Base-by-base conservation (phyloP, 1,284 basidiomycete species). In the Marasmius oreades region DNA sequence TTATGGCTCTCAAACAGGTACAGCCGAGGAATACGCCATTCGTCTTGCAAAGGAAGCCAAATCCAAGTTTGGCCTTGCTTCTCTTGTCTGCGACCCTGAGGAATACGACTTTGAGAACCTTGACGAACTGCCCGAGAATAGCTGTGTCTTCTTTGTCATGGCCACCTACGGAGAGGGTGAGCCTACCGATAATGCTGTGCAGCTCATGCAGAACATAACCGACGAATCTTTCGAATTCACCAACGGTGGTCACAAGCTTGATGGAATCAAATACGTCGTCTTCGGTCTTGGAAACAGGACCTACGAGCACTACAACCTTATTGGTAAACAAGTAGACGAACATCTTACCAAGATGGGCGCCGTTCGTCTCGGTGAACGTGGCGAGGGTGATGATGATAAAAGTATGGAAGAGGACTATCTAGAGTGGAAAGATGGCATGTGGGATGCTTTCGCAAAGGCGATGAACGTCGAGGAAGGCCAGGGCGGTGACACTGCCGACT, bases 351-450 rank as follows among this genome's bases (percentile, higher is more conserved):
- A 86, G 64, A 88, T 96, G 76, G 95, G 95, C 33, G 97, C 86
- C 28, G 74, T 81, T 58, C 86, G 94, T 59, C 92, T 99, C 53
- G 95, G 95, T 52, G 88, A 91, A 70, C 82, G 89, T 43, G 97
- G 96, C 18, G 95, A 98, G 74, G 96, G 96, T 63, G 96, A 99
- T 68, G 96, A 99, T 70, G 96, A 99, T 74, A 97, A 97, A 80
- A 95, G 92, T 69, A 96, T 99, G 93, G 96, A 99, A 73, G 97
- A 99, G 76, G 96, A 99, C 74, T 99, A 98, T 71, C 82, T 99
- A n/a, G 94, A 93, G 62, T 99, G 96, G 96, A 99, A 99, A 74
- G 96, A 99, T 70, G 82, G 80, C 65, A 95, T 98, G 94, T 98
- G 95, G 88, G 88, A 90, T 46, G 85, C 86, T 5, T 93, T 99